phyloP scores from a whole-genome alignment of 2,329 filamentous ascomycete genomes.

The Leptodontidium sp. region DNA sequence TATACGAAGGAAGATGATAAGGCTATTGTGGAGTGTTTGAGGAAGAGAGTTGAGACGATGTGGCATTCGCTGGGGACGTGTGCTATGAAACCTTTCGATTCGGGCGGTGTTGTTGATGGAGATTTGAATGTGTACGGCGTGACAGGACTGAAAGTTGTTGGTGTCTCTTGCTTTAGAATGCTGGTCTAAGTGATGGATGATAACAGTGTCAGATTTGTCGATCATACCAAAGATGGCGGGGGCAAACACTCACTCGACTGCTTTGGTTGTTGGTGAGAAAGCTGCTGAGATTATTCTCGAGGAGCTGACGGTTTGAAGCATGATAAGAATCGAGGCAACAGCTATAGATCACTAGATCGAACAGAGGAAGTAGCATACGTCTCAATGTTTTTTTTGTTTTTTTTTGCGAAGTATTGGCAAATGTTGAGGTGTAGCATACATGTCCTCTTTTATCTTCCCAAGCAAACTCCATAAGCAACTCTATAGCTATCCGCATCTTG shows the following conservation, averaged over 20 bases:
- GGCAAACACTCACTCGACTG: conserved; percentile 4
- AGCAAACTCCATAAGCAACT: conserved; percentile 4
- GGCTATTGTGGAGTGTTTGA: conserved; percentile 10
- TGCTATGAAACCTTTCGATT: not conserved
- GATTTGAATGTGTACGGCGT: conserved; percentile 8
- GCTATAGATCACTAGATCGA: not conserved
- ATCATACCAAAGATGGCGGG: conserved; percentile 6
- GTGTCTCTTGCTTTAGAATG: not conserved
- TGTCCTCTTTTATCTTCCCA: not conserved
- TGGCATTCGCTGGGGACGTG: conserved; percentile 8
- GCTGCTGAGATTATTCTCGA: conserved; percentile 3
- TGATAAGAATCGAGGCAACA: not conserved
- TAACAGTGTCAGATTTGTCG: conserved; percentile 6
- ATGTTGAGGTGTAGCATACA: not conserved
- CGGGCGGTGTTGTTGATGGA: not conserved
- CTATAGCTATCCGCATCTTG: conserved; percentile 2
- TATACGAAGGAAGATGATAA: not conserved
- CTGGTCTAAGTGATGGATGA: not conserved
- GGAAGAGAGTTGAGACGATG: not conserved
- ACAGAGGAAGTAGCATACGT: no score
- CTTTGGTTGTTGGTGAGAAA: not conserved
- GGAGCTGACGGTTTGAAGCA: not conserved
- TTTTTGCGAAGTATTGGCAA: no score
- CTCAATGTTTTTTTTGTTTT: no score
- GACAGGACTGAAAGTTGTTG: not conserved